Evolutionary conservation across 495 filamentous ascomycete species (phyloP).

Genomic region (Tuber umbilicatum): DNA sequence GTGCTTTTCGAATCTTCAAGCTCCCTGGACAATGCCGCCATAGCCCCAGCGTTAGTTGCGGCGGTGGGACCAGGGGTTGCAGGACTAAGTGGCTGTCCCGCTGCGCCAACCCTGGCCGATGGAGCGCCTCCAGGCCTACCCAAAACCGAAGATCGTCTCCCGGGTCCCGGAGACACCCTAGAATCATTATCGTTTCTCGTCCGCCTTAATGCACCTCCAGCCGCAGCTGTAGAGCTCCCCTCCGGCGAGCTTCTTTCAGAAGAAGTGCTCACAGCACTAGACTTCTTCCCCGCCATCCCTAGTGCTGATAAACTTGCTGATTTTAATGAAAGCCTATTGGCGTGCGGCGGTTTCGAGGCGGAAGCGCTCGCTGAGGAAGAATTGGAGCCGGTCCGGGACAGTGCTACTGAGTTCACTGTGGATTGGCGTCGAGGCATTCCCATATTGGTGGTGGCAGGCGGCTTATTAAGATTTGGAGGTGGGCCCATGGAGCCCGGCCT

Average conservation of each 20-base stretch:
- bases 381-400: constrained; percentile 33
- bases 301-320: constrained; percentile 26
- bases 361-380: constrained; percentile 26
- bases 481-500: constrained; percentile 64
- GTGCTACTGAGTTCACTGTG: constrained; percentile 29
- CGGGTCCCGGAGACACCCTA: constrained; percentile 11
- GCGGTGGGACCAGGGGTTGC: constrained; percentile 37
- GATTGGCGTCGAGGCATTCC: constrained; percentile 23
- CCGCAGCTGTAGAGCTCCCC: constrained; percentile 4
- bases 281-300: constrained; percentile 17
- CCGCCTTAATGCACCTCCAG: constrained; percentile 22
- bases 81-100: constrained; percentile 22
- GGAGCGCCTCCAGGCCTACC: constrained; percentile 22
- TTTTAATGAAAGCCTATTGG: constrained; percentile 31
- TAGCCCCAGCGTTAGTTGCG: constrained; percentile 43
- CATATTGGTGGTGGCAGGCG: constrained; percentile 21
- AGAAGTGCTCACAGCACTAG: constrained; percentile 21
- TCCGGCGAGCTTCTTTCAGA: constrained; percentile 35
- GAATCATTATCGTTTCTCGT: constrained; percentile 30
- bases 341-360: constrained; percentile 7
- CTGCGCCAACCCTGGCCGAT: constrained; percentile 12
- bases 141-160: constrained; percentile 28
- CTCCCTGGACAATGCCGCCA: constrained; percentile 52
- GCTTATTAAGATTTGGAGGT: constrained; percentile 46
- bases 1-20: constrained; percentile 74